These are phyloP conservation scores for Brasilioporus rufonigricans DNA, from an alignment of 768 basidiomycete genomes.

Conservation along the genomic window DNA sequence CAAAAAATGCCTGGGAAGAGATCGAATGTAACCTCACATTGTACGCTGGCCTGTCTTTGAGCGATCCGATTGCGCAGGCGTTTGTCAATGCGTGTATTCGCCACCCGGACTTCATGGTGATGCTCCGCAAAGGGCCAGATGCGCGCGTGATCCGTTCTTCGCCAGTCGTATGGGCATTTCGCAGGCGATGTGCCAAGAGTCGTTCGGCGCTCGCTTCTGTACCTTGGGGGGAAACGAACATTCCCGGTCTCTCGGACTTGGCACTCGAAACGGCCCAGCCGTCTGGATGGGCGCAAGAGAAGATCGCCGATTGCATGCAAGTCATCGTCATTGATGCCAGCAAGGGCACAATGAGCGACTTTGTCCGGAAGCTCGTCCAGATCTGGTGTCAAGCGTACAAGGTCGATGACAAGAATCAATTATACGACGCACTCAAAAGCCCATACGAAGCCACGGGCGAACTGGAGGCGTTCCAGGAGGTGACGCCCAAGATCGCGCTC, in stretches of 20 bases:
- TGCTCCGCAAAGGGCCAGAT: constrained; percentile 29
- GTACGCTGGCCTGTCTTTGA: constrained; percentile 27
- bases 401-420: constrained; percentile 17
- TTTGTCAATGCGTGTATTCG: constrained; percentile 33
- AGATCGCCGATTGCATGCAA: constrained; percentile 30
- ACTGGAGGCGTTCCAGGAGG: constrained; percentile 19
- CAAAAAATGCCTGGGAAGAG: constrained; percentile 27
- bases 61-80: constrained; percentile 25
- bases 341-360: constrained; percentile 29
- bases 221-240: constrained; percentile 22
- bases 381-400: constrained; percentile 30
- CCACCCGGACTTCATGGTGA: constrained; percentile 31
- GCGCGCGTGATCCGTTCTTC: constrained; percentile 28
- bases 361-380: constrained; percentile 26
- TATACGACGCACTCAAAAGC: constrained; percentile 20
- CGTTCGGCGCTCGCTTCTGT: constrained; percentile 23
- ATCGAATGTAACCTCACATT: constrained; percentile 3
- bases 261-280: constrained; percentile 28
- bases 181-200: constrained; percentile 26
- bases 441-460: constrained; percentile 27
- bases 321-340: constrained; percentile 29
- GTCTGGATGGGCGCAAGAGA: constrained; percentile 7
- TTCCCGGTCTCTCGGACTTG: constrained; percentile 19
- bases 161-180: constrained; percentile 27
- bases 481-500: constrained; percentile 10